Conservation (phyloP, 352 stramenopile species). For the Phytophthora tentaculata region DNA sequence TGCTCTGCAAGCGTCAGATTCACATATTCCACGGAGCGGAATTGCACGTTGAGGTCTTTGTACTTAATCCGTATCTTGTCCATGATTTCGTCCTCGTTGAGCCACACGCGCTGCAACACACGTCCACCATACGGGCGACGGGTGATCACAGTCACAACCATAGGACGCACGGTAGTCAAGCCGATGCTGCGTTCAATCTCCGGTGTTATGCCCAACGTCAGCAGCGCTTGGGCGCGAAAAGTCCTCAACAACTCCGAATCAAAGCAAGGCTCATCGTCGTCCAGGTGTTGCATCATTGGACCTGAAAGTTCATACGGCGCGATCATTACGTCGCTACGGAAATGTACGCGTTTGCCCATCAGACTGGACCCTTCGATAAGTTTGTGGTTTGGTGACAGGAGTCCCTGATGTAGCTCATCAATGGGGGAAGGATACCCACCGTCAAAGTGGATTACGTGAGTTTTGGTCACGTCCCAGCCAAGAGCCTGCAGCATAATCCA, state of each 20-base stretch:
- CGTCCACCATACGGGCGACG: slow-evolving; percentile 57
- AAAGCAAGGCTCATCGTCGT: slow-evolving; percentile 66
- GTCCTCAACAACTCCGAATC: slow-evolving; percentile 54
- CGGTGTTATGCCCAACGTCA: slow-evolving; percentile 38
- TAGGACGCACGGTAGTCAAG: slow-evolving; percentile 19
- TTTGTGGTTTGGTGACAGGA: slow-evolving; percentile 37
- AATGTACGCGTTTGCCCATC: slow-evolving; percentile 42
- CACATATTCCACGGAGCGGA: slow-evolving; percentile 74
- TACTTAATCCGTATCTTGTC: slow-evolving; percentile 50
- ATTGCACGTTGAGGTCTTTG: slow-evolving; percentile 40
- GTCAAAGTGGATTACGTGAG: slow-evolving; percentile 55
- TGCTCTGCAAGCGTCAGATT: slow-evolving; percentile 60
- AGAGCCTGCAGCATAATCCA: slow-evolving; percentile 48
- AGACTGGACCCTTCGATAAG: slow-evolving; percentile 41
- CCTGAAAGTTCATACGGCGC: slow-evolving; percentile 59
- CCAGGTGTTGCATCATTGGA: slow-evolving; percentile 74
- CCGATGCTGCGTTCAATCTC: slow-evolving; percentile 29
- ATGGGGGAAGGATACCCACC: slow-evolving; percentile 46
- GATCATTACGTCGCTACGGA: slow-evolving; percentile 55
- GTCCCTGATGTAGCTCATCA: slow-evolving; percentile 49
- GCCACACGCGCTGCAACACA: slow-evolving; percentile 62
- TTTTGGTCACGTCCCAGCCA: slow-evolving; percentile 39
- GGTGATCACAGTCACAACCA: slow-evolving; percentile 69
- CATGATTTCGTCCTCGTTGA: slow-evolving; percentile 68
- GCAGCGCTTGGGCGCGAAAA: slow-evolving; percentile 50